Evolutionary conservation across 805 yeast species (phyloP), one percentile per base, ranked within the genome.

Genomic region (Saccharomycopsis vini): DNA sequence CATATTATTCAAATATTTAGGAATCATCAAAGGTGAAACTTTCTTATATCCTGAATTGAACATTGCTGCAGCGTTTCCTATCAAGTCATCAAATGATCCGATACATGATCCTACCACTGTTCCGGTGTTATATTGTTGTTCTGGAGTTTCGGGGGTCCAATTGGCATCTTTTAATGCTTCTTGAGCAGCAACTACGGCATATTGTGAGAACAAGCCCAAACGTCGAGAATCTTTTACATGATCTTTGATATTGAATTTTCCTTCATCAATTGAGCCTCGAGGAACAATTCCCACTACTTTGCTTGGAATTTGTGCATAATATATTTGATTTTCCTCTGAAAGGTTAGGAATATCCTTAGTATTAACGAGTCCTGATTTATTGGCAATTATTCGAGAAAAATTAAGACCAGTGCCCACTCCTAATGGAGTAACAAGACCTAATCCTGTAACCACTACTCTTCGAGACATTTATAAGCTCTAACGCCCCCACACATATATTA

Each of bases 91-190:
- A 39, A 90, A 70, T 2, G 95, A 84, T 0, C 97, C 97, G 40
- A 92, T 84, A 0, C 97, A 95, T 1, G 95, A 80, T 1, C 97
- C 98, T 6, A 90, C 74, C n/a, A 87, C 79, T 2, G 85, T 88
- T 2, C 97, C 94, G 2, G 77, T 63, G 58, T 56, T 55, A 71
- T 50, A 39, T 19, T 52, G 41, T 12, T 47, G 49, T 4, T 51
- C 50, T 2, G 59, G 56, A 1, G 60, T 62, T 1, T 62, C 45
- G 0, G 79, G 73, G 23, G 56, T 46, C 71, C 80, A 71, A 26
- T 69, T 60, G 0, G 97, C 78, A 59, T 85, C 89, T 0, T 56
- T 54, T 7, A 92, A 56, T 0, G 97, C 97, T 59, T 86, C 89
- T 23, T 70, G 59, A 0, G 95, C 71, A 1, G 95, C 86, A 1